Percentiles rank a stretch among this genome's conserved stretches.
These are phyloP conservation scores for Hanseniaspora jakobsenii DNA, from an alignment of 805 yeast genomes.

Conservation along the genomic window DNA sequence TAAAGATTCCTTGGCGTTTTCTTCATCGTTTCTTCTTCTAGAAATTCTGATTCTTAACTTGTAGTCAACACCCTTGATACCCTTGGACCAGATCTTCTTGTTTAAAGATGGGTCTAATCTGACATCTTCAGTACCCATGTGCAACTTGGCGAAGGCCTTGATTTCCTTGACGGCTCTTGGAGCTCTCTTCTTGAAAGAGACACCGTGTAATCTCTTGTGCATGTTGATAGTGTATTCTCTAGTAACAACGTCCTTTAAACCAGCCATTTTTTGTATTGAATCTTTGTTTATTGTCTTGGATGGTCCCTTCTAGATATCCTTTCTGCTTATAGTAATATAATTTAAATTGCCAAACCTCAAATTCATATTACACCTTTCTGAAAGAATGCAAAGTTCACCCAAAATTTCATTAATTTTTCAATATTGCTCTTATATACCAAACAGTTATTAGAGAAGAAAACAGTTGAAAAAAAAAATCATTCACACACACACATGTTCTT, in stretches of 20 bases:
- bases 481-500: too few species aligned
- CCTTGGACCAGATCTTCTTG: constrained; percentile 98
- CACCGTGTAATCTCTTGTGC: constrained; percentile 98
- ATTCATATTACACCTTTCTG: constrained; percentile 15
- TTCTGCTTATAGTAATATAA: too few species aligned
- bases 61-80: constrained; percentile 97
- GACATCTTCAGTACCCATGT: constrained; percentile 98
- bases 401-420: too few species aligned
- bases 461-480: too few species aligned
- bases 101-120: constrained; percentile 97
- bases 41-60: constrained; percentile 98
- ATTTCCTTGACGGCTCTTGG: constrained; percentile 99
- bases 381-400: constrained; percentile 17
- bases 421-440: too few species aligned
- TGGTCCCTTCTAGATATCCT: neutral
- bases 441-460: too few species aligned
- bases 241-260: constrained; percentile 96
- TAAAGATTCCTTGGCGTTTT: constrained; percentile 94
- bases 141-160: constrained; percentile 95
- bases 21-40: constrained; percentile 99
- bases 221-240: constrained; percentile 99
- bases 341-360: too few species aligned
- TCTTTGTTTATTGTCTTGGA: constrained; percentile 12
- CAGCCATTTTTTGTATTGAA: constrained; percentile 32
- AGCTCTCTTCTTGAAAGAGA: constrained; percentile 98